Conservation (phyloP, 495 filamentous ascomycete genomes). For the Neohortaea acidophila region DNA sequence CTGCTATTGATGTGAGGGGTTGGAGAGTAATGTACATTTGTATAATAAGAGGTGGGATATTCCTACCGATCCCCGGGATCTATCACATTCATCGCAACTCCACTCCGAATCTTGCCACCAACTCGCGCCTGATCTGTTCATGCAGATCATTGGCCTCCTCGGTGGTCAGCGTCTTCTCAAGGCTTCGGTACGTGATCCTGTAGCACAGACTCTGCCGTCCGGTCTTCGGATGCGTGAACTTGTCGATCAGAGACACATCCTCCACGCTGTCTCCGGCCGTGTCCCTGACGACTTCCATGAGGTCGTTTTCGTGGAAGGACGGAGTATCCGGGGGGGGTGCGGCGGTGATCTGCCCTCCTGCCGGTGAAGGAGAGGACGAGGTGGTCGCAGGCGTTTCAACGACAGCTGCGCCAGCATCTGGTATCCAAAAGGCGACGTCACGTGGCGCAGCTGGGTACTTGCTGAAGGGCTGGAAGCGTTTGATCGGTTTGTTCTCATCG, state of each 20-base stretch:
- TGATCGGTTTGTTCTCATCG: constrained; percentile 32
- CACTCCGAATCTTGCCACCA: constrained; percentile 59
- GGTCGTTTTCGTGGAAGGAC: constrained; percentile 78
- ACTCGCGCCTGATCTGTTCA: constrained; percentile 39
- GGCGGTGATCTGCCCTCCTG: constrained; percentile 13
- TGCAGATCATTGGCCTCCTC: constrained; percentile 64
- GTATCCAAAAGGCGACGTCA: constrained; percentile 89
- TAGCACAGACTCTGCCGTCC: constrained; percentile 75
- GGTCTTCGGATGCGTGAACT: constrained; percentile 82
- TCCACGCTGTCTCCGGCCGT: constrained; percentile 72
- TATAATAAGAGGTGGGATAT: too few species aligned
- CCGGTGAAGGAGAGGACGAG: constrained; percentile 14
- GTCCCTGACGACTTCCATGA: constrained; percentile 83
- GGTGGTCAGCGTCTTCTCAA: constrained; percentile 78
- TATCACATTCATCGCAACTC: constrained; percentile 61
- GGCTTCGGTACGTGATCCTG: constrained; percentile 75
- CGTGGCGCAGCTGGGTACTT: constrained; percentile 76
- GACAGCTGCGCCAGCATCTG: constrained; percentile 12
- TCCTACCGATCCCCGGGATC: too few species aligned
- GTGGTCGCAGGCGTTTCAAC: constrained; percentile 10
- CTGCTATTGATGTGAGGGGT: too few species aligned
- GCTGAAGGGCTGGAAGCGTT: constrained; percentile 68
- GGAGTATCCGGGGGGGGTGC: not conserved
- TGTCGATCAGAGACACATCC: constrained; percentile 67
- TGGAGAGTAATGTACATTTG: too few species aligned